A percentile compares a stretch with the other conserved stretches of the same genome.
Evolutionary conservation across 495 filamentous ascomycete species (phyloP).

Genomic region (Podospora pseudoanserina): DNA sequence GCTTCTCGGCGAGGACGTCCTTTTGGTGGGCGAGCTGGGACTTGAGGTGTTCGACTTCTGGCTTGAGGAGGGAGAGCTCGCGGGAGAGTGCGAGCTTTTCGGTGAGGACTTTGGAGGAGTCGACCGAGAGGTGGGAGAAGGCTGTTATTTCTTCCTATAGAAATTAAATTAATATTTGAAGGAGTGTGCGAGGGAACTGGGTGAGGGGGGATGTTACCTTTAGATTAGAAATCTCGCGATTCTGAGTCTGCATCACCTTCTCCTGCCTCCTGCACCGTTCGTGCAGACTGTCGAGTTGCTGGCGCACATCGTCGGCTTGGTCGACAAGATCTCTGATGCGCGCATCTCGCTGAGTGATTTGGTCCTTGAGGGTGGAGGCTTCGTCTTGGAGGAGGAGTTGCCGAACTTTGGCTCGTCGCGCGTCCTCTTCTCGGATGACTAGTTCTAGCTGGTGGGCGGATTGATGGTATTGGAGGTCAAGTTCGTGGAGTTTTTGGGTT

Average conservation of each 20-base stretch:
- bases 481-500: conserved; percentile 37
- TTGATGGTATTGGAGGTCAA: conserved; percentile 66
- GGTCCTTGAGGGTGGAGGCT: conserved; percentile 43
- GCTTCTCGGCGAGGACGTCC: conserved; percentile 65
- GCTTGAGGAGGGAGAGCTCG: conserved; percentile 65
- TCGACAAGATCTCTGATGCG: conserved; percentile 58
- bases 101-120: conserved; percentile 65
- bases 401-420: conserved; percentile 61
- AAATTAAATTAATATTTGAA: neutral
- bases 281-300: conserved; percentile 54
- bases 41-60: conserved; percentile 74
- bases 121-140: conserved; percentile 57
- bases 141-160: conserved; percentile 64
- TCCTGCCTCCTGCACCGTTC: conserved; percentile 56
- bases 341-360: conserved; percentile 45
- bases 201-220: conserved; percentile 50
- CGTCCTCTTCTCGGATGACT: conserved; percentile 64
- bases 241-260: conserved; percentile 51
- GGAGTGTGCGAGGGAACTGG: too few relatives aligned
- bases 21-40: conserved; percentile 65
- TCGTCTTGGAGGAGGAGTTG: conserved; percentile 68
- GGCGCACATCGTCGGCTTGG: conserved; percentile 52
- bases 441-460: conserved; percentile 54
- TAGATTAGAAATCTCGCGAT: conserved; percentile 61
- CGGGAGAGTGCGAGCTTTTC: conserved; percentile 73